A percentile compares a stretch with the other conserved stretches of the same genome.
Conservation (phyloP, 1,284 basidiomycete species). For the Golubevia pallescens region DNA sequence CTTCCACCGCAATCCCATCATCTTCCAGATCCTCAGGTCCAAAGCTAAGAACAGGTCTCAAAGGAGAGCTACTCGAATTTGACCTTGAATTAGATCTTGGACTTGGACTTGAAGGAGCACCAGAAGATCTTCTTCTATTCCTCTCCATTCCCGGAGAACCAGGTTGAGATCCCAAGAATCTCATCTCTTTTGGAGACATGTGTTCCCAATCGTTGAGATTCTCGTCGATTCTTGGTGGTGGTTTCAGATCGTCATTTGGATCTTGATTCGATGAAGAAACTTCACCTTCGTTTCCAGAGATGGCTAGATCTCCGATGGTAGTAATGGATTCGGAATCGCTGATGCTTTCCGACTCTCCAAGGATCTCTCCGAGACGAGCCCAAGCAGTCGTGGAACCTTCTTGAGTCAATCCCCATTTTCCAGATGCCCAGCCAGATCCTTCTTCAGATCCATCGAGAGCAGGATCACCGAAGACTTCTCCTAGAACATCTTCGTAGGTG, state of each 20-base stretch:
- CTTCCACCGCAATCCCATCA: constrained; percentile 26
- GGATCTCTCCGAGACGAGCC: constrained; percentile 48
- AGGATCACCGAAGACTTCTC: constrained; percentile 66
- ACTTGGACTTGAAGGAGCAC: not conserved
- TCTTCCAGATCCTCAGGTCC: constrained; percentile 23
- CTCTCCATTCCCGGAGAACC: constrained; percentile 3
- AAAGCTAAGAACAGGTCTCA: constrained; percentile 40
- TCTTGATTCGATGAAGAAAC: not conserved
- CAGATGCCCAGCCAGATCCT: constrained; percentile 31
- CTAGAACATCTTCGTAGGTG: constrained; percentile 69
- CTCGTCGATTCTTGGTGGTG: constrained; percentile 23
- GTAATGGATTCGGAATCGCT: constrained; percentile 14
- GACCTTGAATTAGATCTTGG: constrained; percentile 15
- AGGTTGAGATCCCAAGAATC: constrained; percentile 30
- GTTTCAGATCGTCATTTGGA: not conserved
- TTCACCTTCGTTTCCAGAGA: constrained; percentile 9
- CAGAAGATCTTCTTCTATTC: not conserved
- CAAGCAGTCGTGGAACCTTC: constrained; percentile 45
- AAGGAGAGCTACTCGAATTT: constrained; percentile 23
- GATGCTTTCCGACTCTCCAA: constrained; percentile 23
- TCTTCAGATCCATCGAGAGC: constrained; percentile 7
- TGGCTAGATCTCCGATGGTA: constrained; percentile 8
- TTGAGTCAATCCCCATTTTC: constrained; percentile 46
- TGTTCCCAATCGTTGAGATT: constrained; percentile 46
- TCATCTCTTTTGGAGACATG: constrained; percentile 56